Base-by-base conservation (phyloP, 1,139 yeast genomes). In the Scheffersomyces segobiensis region DNA sequence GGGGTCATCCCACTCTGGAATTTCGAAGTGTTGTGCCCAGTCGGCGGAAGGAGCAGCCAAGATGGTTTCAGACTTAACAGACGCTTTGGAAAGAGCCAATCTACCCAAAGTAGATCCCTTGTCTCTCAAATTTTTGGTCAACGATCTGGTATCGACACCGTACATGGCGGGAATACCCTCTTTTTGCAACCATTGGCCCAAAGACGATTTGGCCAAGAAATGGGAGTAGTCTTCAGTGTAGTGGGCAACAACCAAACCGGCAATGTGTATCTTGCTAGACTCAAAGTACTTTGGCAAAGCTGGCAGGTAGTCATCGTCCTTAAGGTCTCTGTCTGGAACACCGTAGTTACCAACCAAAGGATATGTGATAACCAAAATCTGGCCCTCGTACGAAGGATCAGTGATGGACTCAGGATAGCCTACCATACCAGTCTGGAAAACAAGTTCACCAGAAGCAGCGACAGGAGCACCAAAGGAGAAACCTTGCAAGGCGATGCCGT, bases 351-450 rank as follows among this genome's bases (percentile, higher is more conserved):
- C 99, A 57, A 95, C 97, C 69, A 96, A 83, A 32, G 99, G 99
- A 75, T 87, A 93, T 59, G 99, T 96, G 76, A 96, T 90, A 62
- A 95, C 98, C 74, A 96, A 85, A 70, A 96, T 93, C 80, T 96
- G 99, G 64, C 99, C 99, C 72, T 91, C 96, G 76, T 96, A 96
- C 55, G 99, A 95, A 63, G 99, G 99, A 79, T 96, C 99, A 55
- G 99, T 93, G 74, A 96, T 86, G 61, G 98, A 89, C 78, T 96
- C 99, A 53, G 99, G 99, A 76, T 96, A 96, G 64, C 99, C 99
- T 67, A 95, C 99, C 99, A 96, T 96, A 82, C 99, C 99, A 63
- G 99, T 96, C 79, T 95, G 99, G 86, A 96, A 96, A 63, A 96
- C 99, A 71, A 95, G 86, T 81, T 96, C 99, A 83, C 99, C 99